phyloP scores from a whole-genome alignment of 805 yeast species.

The Starmerella vitae region DNA sequence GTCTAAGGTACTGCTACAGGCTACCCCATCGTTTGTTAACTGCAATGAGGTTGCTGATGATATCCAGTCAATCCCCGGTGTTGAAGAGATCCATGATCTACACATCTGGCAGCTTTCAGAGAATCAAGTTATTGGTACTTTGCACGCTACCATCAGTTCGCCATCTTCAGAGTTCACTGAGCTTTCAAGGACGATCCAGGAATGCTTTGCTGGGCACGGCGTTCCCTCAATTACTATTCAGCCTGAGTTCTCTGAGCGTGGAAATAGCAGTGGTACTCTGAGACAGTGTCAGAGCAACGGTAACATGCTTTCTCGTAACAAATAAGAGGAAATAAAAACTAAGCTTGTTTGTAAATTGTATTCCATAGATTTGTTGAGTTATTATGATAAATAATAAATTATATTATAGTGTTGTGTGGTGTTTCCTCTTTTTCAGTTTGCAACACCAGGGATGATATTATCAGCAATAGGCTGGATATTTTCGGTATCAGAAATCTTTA shows the following conservation, averaged over 20 bases:
- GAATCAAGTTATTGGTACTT: constrained; percentile 69
- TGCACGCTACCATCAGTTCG: constrained; percentile 65
- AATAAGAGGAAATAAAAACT: too few species aligned
- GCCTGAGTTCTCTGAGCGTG: constrained; percentile 59
- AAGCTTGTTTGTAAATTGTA: too few species aligned
- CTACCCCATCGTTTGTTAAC: constrained; percentile 74
- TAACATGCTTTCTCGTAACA: constrained; percentile 5
- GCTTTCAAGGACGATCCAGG: constrained; percentile 64
- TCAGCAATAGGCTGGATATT: too few species aligned
- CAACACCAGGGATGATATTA: too few species aligned
- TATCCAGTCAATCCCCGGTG: constrained; percentile 54
- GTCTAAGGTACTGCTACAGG: constrained; percentile 78
- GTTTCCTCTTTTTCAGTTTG: too few species aligned
- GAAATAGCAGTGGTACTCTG: constrained; percentile 2
- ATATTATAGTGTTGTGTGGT: too few species aligned
- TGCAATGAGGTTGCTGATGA: constrained; percentile 60
- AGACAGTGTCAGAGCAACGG: constrained; percentile 19
- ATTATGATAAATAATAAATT: too few species aligned
- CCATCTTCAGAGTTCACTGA: constrained; percentile 52
- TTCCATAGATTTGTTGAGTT: too few species aligned
- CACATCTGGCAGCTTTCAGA: constrained; percentile 95
- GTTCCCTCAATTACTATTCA: constrained; percentile 91
- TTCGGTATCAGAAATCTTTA: too few species aligned
- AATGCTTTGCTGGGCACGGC: constrained; percentile 67
- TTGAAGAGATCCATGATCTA: constrained; percentile 80